phyloP scores from a whole-genome alignment of 2,329 filamentous ascomycete species.

The Botryotinia narcissicola region DNA sequence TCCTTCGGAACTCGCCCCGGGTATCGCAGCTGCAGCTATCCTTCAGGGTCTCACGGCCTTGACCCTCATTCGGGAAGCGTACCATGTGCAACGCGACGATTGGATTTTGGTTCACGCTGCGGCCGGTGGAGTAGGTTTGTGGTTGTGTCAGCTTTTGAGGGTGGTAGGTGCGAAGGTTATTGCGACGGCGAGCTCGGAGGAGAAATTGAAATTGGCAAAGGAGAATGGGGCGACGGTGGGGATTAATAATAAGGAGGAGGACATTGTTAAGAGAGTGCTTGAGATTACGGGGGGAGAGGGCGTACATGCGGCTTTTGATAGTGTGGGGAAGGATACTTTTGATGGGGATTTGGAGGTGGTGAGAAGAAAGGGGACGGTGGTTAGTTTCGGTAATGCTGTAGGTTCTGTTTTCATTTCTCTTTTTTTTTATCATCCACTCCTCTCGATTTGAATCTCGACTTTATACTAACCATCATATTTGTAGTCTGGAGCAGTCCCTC shows the following conservation, averaged over 20 bases:
- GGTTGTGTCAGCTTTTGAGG: conserved; percentile 72
- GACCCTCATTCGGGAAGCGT: conserved; percentile 73
- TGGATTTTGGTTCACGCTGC: conserved; percentile 85
- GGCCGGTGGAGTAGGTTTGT: conserved; percentile 75
- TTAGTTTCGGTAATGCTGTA: conserved; percentile 78
- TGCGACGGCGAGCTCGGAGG: conserved; percentile 70
- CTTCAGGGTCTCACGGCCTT: conserved; percentile 83
- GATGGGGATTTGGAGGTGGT: conserved; percentile 73
- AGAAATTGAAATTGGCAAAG: conserved; percentile 69
- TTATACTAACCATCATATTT: not conserved
- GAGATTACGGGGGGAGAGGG: conserved; percentile 72
- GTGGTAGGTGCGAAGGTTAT: conserved; percentile 74
- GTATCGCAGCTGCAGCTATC: conserved; percentile 64
- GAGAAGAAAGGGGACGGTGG: conserved; percentile 72
- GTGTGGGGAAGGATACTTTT: conserved; percentile 82
- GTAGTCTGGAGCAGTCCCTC: conserved; percentile 56
- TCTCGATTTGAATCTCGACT: not conserved
- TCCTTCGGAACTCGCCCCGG: conserved; percentile 59
- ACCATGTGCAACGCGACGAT: conserved; percentile 69
- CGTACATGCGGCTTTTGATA: conserved; percentile 78
- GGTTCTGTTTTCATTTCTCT: conserved; percentile 37
- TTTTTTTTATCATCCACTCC: too few relatives aligned
- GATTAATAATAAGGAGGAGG: conserved; percentile 65
- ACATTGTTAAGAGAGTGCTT: conserved; percentile 57
- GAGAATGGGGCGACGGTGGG: conserved; percentile 68